Conservation (phyloP, 176 grass and related monocot species). For the Cymbopogon citratus region DNA sequence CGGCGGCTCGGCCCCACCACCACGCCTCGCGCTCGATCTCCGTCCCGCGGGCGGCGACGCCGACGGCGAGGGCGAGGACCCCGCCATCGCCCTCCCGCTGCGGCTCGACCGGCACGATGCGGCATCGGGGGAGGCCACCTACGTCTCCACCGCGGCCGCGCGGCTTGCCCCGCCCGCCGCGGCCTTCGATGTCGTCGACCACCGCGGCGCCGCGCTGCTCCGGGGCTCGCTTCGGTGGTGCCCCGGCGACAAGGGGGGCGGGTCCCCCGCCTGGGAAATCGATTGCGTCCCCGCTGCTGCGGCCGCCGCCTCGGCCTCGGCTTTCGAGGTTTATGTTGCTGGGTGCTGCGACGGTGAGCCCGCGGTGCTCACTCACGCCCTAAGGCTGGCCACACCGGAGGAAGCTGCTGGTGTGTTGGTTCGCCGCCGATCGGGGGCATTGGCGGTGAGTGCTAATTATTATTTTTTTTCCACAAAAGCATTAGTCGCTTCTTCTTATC, state of each 20-base stretch:
- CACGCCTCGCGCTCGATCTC: constrained; percentile 46
- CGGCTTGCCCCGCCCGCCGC: constrained; percentile 40
- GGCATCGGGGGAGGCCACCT: constrained; percentile 62
- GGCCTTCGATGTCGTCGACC: constrained; percentile 71
- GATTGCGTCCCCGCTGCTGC: constrained; percentile 49
- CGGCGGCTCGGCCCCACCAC: constrained; percentile 5
- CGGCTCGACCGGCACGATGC: constrained; percentile 62
- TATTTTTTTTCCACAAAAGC: not conserved
- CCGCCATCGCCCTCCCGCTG: constrained; percentile 35
- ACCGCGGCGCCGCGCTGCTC: constrained; percentile 53
- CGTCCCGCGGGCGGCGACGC: constrained; percentile 21
- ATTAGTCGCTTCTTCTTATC: not conserved
- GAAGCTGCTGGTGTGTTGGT: constrained; percentile 30
- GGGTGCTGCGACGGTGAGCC: constrained; percentile 67
- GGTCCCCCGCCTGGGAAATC: constrained; percentile 56
- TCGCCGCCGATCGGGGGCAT: not conserved
- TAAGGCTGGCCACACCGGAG: constrained; percentile 49
- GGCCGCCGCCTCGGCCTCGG: constrained; percentile 42
- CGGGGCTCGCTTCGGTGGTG: constrained; percentile 44
- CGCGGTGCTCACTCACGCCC: constrained; percentile 54
- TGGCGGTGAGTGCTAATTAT: constrained; percentile 15
- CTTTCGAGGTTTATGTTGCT: constrained; percentile 75
- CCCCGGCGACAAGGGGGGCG: constrained; percentile 19
- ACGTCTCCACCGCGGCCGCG: constrained; percentile 54
- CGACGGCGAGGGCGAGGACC: no score